Evolutionary conservation across 805 yeast species (phyloP).

Genomic region (Starmerella powellii): DNA sequence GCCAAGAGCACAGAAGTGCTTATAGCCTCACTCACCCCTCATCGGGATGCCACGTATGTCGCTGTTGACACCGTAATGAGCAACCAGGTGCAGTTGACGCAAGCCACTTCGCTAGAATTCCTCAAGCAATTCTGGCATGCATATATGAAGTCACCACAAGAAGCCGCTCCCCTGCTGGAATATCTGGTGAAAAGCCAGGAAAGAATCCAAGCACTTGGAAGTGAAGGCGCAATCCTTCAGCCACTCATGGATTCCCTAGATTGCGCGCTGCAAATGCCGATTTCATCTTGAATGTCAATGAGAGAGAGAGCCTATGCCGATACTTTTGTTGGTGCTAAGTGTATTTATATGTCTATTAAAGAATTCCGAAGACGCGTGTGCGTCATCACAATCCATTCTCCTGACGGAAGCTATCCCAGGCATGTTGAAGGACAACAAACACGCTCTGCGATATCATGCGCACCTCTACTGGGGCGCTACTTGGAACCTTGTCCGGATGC

Average conservation of each 20-base stretch:
- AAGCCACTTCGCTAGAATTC: conserved; percentile 64
- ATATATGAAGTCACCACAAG: conserved; percentile 22
- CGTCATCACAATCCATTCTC: conserved; percentile 15
- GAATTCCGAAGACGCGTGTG: not conserved
- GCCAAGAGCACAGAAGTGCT: conserved; percentile 9
- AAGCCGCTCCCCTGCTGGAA: conserved; percentile 26
- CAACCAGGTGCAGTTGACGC: conserved; percentile 42
- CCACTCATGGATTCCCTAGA: conserved; percentile 12
- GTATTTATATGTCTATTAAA: no score
- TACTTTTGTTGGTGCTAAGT: no score
- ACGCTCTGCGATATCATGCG: conserved; percentile 80
- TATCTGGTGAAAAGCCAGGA: conserved; percentile 15
- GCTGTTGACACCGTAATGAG: conserved; percentile 1
- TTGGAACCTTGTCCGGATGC: conserved; percentile 72
- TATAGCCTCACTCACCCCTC: conserved; percentile 12
- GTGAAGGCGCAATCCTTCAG: conserved; percentile 2
- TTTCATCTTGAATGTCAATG: no score
- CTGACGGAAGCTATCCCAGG: conserved; percentile 75
- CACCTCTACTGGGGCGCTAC: conserved; percentile 49
- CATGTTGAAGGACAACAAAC: conserved; percentile 67
- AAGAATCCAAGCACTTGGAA: conserved; percentile 9
- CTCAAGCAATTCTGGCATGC: conserved; percentile 56
- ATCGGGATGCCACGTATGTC: not conserved
- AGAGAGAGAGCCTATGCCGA: no score
- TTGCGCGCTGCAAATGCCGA: conserved; percentile 9